Percentiles rank a stretch among this genome's conserved stretches.
phyloP scores from a whole-genome alignment of 2,329 filamentous ascomycete genomes.

The Alternaria sp. region DNA sequence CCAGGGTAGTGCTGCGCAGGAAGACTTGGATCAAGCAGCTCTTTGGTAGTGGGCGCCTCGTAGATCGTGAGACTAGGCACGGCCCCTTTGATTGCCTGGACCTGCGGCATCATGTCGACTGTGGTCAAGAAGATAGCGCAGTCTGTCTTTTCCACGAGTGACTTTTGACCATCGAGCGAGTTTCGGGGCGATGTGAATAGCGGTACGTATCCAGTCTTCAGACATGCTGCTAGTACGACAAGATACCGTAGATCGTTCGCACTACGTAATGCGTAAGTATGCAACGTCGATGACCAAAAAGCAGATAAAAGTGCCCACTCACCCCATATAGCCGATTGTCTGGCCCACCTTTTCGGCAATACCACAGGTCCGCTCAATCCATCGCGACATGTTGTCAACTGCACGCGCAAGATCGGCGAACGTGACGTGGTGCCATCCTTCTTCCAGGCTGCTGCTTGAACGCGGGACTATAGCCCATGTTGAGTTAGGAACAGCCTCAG shows the following conservation, averaged over 20 bases:
- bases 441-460: neutral
- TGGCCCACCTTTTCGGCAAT: neutral
- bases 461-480: constrained; percentile 3
- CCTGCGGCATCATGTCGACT: neutral
- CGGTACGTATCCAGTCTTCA: constrained; percentile 5
- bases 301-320: neutral
- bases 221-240: neutral
- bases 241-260: constrained; percentile 2
- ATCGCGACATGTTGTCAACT: neutral
- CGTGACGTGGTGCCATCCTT: neutral
- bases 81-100: neutral
- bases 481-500: neutral
- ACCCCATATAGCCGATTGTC: constrained; percentile 5
- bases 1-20: neutral
- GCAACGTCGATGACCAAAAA: accelerated
- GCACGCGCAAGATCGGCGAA: neutral
- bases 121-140: constrained; percentile 1
- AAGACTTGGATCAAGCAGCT: neutral
- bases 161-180: neutral
- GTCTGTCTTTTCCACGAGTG: neutral
- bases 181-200: constrained; percentile 2
- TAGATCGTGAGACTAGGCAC: neutral
- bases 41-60: neutral
- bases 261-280: neutral
- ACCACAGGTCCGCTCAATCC: neutral